Evolutionary conservation across 495 filamentous ascomycete species (phyloP).

Genomic region (Entonaema liquescens): DNA sequence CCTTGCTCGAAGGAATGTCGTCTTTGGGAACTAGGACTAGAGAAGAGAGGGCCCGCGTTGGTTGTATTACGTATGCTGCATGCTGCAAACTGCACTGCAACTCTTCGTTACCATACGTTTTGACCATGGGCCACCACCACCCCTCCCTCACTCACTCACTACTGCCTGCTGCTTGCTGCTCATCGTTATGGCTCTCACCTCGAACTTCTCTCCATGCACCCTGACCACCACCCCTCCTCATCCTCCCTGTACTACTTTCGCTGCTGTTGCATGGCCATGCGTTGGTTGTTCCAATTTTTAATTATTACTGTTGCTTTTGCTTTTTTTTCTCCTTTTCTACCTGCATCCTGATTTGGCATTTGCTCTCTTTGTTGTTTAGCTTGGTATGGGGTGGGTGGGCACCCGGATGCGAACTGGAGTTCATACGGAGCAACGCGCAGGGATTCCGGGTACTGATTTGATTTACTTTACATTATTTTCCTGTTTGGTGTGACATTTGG

Average conservation of each 20-base stretch:
- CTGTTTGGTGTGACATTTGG: slow-evolving; percentile 25
- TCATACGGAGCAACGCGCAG: slow-evolving; percentile 36
- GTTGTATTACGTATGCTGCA: slow-evolving; percentile 43
- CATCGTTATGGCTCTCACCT: slow-evolving; percentile 32
- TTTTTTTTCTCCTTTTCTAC: slow-evolving; percentile 5
- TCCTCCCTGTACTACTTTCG: slow-evolving; percentile 32
- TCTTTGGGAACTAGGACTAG: background rate
- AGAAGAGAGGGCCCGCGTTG: slow-evolving; percentile 32
- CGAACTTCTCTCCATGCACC: slow-evolving; percentile 19
- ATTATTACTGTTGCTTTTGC: background rate
- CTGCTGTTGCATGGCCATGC: slow-evolving; percentile 33
- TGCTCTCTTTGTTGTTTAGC: slow-evolving; percentile 22
- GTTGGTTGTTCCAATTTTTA: slow-evolving; percentile 25
- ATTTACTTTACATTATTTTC: background rate
- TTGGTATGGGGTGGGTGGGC: slow-evolving; percentile 7
- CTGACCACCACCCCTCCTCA: slow-evolving; percentile 1
- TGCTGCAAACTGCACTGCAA: slow-evolving; percentile 43
- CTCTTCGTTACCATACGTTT: slow-evolving; percentile 41
- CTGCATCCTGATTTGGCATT: slow-evolving; percentile 27
- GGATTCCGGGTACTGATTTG: slow-evolving; percentile 21
- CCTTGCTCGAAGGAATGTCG: background rate
- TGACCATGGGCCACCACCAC: background rate
- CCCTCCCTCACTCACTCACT: background rate
- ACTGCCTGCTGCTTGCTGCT: slow-evolving; percentile 21
- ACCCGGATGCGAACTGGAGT: slow-evolving; percentile 41